phyloP scores from a whole-genome alignment of 2,329 filamentous ascomycete genomes.

The Ceratocystis lukuohia region DNA sequence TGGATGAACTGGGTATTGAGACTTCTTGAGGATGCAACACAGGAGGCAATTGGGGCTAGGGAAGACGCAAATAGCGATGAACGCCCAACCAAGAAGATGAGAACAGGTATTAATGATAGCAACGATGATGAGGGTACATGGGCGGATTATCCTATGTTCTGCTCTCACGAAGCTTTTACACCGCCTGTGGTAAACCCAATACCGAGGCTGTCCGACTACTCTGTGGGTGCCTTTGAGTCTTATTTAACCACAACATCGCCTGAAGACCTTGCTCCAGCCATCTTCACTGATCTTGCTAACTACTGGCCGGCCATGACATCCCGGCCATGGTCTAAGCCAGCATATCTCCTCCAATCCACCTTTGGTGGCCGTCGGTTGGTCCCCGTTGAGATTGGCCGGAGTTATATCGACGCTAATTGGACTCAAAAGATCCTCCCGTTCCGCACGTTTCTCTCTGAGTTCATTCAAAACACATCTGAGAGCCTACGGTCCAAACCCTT shows the following conservation, averaged over 20 bases:
- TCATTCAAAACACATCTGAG: slow-evolving; percentile 33
- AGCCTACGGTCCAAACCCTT: not conserved
- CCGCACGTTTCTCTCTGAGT: slow-evolving; percentile 49
- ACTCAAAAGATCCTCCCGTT: slow-evolving; percentile 70
- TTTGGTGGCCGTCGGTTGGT: slow-evolving; percentile 67
- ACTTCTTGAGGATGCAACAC: slow-evolving; percentile 15
- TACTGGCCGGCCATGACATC: slow-evolving; percentile 66
- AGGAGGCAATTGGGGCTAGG: not conserved
- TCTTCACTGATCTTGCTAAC: slow-evolving; percentile 52
- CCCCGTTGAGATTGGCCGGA: slow-evolving; percentile 72
- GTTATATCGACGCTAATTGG: slow-evolving; percentile 79
- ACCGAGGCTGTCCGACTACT: slow-evolving; percentile 32
- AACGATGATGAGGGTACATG: not conserved
- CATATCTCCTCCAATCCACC: slow-evolving; percentile 61
- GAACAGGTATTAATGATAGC: not conserved
- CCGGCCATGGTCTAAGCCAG: slow-evolving; percentile 56
- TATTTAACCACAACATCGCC: slow-evolving; percentile 36
- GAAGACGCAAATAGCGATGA: slow-evolving; percentile 7
- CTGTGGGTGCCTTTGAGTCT: slow-evolving; percentile 46
- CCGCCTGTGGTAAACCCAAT: slow-evolving; percentile 33
- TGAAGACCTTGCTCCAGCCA: slow-evolving; percentile 40
- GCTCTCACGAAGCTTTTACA: slow-evolving; percentile 25
- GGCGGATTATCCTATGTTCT: slow-evolving; percentile 14
- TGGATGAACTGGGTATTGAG: slow-evolving; percentile 18
- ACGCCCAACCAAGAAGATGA: slow-evolving; percentile 16